Evolutionary conservation across 2,329 filamentous ascomycete species (phyloP).

Genomic region (Phaeomoniella chlamydospora): DNA sequence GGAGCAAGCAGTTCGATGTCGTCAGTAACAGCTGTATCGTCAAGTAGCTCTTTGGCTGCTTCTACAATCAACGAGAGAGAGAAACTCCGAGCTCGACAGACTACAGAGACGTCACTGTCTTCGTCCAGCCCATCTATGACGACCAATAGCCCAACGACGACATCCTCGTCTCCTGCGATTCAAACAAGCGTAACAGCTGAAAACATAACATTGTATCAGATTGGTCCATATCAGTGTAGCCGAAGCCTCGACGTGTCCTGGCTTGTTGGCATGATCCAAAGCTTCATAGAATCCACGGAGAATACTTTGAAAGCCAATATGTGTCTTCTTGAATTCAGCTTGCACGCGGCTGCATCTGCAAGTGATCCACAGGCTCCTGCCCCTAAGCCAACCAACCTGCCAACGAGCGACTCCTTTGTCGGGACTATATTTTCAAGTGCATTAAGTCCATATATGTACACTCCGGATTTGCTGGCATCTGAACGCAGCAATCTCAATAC

Average conservation of each 20-base stretch:
- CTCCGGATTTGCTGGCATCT: conserved; percentile 29
- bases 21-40: conserved; percentile 9
- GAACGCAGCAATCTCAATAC: conserved; percentile 43
- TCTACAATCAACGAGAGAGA: neutral
- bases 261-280: conserved; percentile 34
- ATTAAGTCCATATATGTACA: conserved; percentile 27
- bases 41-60: conserved; percentile 12
- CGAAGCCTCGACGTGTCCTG: conserved; percentile 33
- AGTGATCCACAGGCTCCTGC: conserved; percentile 26
- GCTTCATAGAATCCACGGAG: conserved; percentile 38
- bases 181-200: conserved; percentile 1
- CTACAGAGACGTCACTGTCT: neutral
- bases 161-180: conserved; percentile 2
- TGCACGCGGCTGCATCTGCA: conserved; percentile 39
- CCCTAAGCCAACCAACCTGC: conserved; percentile 19
- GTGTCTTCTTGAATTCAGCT: conserved; percentile 39
- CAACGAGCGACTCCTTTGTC: neutral
- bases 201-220: conserved; percentile 18
- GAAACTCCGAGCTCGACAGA: conserved; percentile 3
- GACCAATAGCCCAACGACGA: conserved; percentile 3
- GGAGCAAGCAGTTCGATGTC: conserved; percentile 5
- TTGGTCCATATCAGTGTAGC: conserved; percentile 43
- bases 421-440: neutral
- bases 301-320: conserved; percentile 40
- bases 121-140: neutral